Evolutionary conservation across 306 rosid species (phyloP), one percentile per base, ranked within the genome.

Genomic region (Ochetophila trinervis): DNA sequence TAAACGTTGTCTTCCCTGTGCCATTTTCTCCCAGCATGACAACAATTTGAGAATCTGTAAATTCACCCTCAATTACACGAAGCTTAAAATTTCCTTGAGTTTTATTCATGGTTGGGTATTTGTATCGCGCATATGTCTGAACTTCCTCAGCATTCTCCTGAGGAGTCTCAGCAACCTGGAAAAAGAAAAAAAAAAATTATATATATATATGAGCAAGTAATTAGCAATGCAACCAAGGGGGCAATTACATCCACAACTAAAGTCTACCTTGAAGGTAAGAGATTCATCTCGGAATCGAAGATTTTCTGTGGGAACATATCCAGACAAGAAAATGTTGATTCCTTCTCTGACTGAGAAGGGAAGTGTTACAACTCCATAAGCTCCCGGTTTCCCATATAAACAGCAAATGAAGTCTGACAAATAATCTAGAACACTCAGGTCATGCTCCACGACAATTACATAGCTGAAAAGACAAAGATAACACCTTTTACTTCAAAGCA

Each of bases 271-370:
- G 83, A 94, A 94, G 69, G 97, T 94, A 54, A 94, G 95, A 23
- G 94, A 84, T 44, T 86, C 97, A 52, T 90, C 97, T 42, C 99
- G 87, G 76, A 94, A 94, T 66, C 97, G 87, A 68, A 90, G 85
- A 79, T 94, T 94, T 80, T 94, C 99, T 17, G 99, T 94, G 40
- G 99, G 99, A 79, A 94, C 97, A 78, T 88, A 94, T 40, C 99
- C 99, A 51, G 97, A 83, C 86, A 94, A 90, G 84, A 94, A 94
- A 79, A 94, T 90, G 74, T 94, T 94, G 69, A 94, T 94, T 75
- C 99, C 99, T 82, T 94, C 99, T 85, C 99, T 78, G 66, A 94
- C 99, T 17, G 99, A 94, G 88, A 94, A 94, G 53, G 99, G 99
- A 73, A 94, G 95, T 57, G 99, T 94, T 48, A 94, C 99, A 67